Evolutionary conservation across 805 yeast genomes (phyloP), one percentile per base, ranked within the genome.

Genomic region (Lachancea sp.): DNA sequence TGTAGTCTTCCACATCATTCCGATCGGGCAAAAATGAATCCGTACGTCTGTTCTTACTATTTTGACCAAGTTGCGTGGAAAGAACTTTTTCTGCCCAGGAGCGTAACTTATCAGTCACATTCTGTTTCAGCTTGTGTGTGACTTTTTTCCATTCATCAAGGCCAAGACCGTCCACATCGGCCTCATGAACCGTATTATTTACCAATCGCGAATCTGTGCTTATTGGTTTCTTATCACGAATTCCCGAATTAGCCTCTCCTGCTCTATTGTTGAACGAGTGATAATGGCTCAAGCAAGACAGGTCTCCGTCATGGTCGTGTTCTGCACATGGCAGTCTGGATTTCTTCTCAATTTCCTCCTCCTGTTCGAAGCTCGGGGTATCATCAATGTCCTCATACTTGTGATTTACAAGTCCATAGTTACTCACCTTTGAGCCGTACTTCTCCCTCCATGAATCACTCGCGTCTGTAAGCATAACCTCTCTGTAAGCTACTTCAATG

Each of bases 211-310:
- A 75, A 62, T 91, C 98, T 0, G 81, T 73, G 8, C 96, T 86
- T 43, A 80, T 78, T 45, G 80, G 78, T 67, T 91, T 91, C 58
- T 77, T 79, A 48, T 89, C 96, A 46, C 95, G 70, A 17, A 91
- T 75, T 42, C 98, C 98, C 33, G 70, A 66, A 58, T 91, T 91
- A 25, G 87, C 95, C 45, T 75, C 83, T 25, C 97, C 96, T 0
- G 96, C 95, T 56, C 95, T 73, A 58, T 86, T 80, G 62, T 90
- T 91, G 67, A 90, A 91, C 0, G 95, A 81, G 49, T 72, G 72
- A 45, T 61, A 65, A 32, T 44, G 47, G 12, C 34, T 34, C 32
- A 27, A 16, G 32, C 13, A 32, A 19, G 37, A 26, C 15, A 33
- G 18, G 8, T 18, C 7, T 18, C 17, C 26, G 10, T 29, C 29